Percentiles rank a stretch among this genome's conserved stretches.
phyloP scores from a whole-genome alignment of 768 basidiomycete species.

The Sporobolomyces roseus region DNA sequence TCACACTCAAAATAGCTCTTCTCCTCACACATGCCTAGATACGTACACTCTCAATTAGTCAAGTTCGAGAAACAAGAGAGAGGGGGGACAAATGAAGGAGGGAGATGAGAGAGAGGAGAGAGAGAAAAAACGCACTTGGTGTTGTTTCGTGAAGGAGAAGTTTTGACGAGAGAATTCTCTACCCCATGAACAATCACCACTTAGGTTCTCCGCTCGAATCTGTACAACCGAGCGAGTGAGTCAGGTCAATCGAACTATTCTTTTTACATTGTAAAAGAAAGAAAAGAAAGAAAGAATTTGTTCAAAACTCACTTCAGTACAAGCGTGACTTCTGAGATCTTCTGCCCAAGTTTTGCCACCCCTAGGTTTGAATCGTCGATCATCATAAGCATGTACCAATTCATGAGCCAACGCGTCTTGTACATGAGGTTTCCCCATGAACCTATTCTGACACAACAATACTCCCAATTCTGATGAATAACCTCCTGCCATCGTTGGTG shows the following conservation, averaged over 20 bases:
- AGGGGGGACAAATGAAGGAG: too few species aligned
- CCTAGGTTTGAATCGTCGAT: slow-evolving; percentile 72
- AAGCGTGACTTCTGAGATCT: slow-evolving; percentile 89
- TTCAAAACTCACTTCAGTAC: slow-evolving; percentile 88
- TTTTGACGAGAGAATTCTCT: slow-evolving; percentile 76
- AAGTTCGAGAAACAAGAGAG: too few species aligned
- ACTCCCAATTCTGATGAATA: slow-evolving; percentile 75
- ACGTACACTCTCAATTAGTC: too few species aligned
- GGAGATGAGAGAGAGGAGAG: slow-evolving; percentile 15
- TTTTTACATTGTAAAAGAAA: too few species aligned
- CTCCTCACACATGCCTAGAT: slow-evolving; percentile 83
- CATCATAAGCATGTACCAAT: slow-evolving; percentile 90
- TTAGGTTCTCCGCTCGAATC: slow-evolving; percentile 92
- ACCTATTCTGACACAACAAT: slow-evolving; percentile 77
- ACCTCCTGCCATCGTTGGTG: slow-evolving; percentile 67
- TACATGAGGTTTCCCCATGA: slow-evolving; percentile 77
- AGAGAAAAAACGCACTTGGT: slow-evolving; percentile 62
- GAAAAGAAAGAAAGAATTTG: too few species aligned
- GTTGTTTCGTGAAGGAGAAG: slow-evolving; percentile 81
- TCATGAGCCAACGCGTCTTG: slow-evolving; percentile 92
- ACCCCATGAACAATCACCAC: slow-evolving; percentile 84
- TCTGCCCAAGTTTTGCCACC: slow-evolving; percentile 65
- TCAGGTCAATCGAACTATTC: too few species aligned
- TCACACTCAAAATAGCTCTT: slow-evolving; percentile 75
- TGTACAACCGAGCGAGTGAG: too few species aligned